Evolutionary conservation across 768 basidiomycete species (phyloP).

Genomic region (Lentinula boryana): DNA sequence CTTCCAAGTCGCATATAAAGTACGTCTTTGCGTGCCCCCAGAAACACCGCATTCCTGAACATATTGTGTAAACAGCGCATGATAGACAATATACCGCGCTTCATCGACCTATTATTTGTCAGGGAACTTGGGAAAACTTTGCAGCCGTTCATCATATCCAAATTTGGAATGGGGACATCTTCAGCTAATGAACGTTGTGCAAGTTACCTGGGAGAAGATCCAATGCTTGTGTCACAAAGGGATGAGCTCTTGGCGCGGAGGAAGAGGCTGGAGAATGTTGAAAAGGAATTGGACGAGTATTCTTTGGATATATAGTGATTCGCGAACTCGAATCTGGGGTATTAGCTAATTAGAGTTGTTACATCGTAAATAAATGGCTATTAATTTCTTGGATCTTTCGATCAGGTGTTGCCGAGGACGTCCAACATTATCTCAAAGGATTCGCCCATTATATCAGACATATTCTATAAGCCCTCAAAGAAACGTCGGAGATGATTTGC

Average conservation of each 20-base stretch:
- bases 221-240: conserved; percentile 25
- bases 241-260: conserved; percentile 25
- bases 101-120: conserved; percentile 25
- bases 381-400: too few species aligned
- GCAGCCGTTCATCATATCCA: conserved; percentile 26
- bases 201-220: conserved; percentile 42
- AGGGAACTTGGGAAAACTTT: conserved; percentile 23
- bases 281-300: conserved; percentile 21
- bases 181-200: conserved; percentile 29
- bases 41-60: background rate
- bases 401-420: too few species aligned
- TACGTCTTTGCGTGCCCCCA: conserved; percentile 5
- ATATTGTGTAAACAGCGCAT: conserved; percentile 26
- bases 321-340: too few species aligned
- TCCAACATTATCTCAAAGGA: too few species aligned
- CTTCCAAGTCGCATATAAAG: conserved; percentile 43
- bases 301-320: background rate
- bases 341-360: too few species aligned
- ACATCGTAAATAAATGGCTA: too few species aligned
- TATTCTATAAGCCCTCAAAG: too few species aligned
- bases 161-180: conserved; percentile 28
- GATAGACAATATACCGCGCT: conserved; percentile 35
- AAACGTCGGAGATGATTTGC: too few species aligned
- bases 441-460: too few species aligned
- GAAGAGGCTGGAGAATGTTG: conserved; percentile 32